Evolutionary conservation across 176 grass and related monocot species (phyloP).

Genomic region (Pontederia crassipes): DNA sequence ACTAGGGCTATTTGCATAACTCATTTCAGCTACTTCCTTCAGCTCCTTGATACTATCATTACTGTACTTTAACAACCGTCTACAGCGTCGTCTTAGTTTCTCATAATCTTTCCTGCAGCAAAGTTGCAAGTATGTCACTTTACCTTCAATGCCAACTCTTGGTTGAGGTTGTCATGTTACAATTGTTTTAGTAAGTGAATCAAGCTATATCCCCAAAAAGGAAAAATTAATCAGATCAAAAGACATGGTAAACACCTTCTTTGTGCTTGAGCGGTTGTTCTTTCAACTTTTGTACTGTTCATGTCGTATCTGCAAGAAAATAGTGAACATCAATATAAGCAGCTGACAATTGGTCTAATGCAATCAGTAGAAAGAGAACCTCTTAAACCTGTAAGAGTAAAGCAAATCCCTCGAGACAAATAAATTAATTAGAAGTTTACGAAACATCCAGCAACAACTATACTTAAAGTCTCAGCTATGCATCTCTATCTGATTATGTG

Average conservation of each 20-base stretch:
- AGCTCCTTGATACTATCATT: constrained; percentile 41
- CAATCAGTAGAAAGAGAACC: no score
- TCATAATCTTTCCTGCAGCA: constrained; percentile 71
- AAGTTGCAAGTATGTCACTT: constrained; percentile 1
- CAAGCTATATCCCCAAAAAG: not conserved
- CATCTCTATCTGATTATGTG: no score
- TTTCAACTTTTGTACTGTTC: constrained; percentile 61
- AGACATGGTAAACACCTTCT: constrained; percentile 42
- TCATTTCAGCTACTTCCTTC: constrained; percentile 51
- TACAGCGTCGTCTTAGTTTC: constrained; percentile 74
- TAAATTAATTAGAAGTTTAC: no score
- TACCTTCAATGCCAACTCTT: not conserved
- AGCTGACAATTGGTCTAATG: not conserved
- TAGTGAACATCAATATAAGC: not conserved
- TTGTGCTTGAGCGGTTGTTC: constrained; percentile 35
- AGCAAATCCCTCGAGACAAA: no score
- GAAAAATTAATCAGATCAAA: not conserved
- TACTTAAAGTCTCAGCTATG: no score
- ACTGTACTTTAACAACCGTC: constrained; percentile 41
- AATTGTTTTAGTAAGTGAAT: not conserved
- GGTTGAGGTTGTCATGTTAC: no score
- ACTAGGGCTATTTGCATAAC: constrained; percentile 42
- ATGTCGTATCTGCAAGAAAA: constrained; percentile 50
- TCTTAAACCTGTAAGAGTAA: no score
- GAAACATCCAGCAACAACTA: no score